These are phyloP conservation scores for Acephala macrosclerotiorum DNA, from an alignment of 2,329 filamentous ascomycete genomes.

Conservation along the genomic window DNA sequence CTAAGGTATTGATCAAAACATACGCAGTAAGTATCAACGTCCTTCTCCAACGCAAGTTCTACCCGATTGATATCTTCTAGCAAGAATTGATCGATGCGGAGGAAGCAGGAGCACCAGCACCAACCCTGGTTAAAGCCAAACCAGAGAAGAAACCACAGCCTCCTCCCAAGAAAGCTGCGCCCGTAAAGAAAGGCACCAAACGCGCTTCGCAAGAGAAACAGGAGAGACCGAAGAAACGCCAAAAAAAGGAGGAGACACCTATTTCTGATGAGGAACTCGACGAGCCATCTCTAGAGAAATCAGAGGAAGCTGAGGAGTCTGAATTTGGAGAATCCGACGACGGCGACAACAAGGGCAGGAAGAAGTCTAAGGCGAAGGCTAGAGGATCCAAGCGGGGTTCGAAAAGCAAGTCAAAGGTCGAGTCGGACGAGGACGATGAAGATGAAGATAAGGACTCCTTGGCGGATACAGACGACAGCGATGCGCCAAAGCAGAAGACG, in stretches of 20 bases:
- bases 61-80: slow-evolving; percentile 15
- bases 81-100: slow-evolving; percentile 28
- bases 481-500: slow-evolving; percentile 23
- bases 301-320: slow-evolving; percentile 25
- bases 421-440: slow-evolving; percentile 31
- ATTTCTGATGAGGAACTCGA: slow-evolving; percentile 32
- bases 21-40: slow-evolving; percentile 54
- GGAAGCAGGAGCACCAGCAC: slow-evolving; percentile 25
- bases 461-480: slow-evolving; percentile 14
- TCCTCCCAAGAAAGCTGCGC: slow-evolving; percentile 47
- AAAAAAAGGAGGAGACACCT: slow-evolving; percentile 40
- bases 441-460: slow-evolving; percentile 21
- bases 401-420: slow-evolving; percentile 30
- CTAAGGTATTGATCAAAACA: slow-evolving; percentile 63
- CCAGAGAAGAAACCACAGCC: slow-evolving; percentile 14
- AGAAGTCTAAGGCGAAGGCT: slow-evolving; percentile 18
- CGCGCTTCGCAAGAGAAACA: slow-evolving; percentile 51
- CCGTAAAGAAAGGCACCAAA: slow-evolving; percentile 50
- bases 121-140: slow-evolving; percentile 18
- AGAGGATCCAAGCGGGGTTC: slow-evolving; percentile 21
- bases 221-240: slow-evolving; percentile 41
- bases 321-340: slow-evolving; percentile 26
- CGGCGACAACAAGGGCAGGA: slow-evolving; percentile 27
- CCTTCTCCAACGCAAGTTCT: neutral
- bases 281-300: slow-evolving; percentile 18